A percentile compares a stretch with the other conserved stretches of the same genome.
These are phyloP conservation scores for Botrytis sinoallii DNA, from an alignment of 2,329 filamentous ascomycete species.

Conservation along the genomic window DNA sequence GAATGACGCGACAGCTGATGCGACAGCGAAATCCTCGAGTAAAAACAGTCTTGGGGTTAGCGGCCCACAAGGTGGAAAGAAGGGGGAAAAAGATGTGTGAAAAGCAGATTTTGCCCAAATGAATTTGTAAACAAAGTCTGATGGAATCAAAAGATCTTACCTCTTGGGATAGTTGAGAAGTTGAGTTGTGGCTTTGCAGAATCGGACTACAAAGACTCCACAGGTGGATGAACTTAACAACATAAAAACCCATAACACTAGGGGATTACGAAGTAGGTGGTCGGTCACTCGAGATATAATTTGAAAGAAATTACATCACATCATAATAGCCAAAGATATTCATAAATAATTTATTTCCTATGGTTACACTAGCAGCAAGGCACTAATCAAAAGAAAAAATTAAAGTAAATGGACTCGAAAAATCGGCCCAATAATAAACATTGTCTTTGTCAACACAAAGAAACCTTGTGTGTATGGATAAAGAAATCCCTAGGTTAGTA, in stretches of 20 bases:
- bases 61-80: neutral
- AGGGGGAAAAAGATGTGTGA: neutral
- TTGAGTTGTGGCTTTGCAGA: neutral
- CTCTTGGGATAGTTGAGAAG: neutral
- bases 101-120: neutral
- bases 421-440: neutral
- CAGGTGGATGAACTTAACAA: neutral
- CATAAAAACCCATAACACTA: neutral
- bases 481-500: slow-evolving; percentile 9
- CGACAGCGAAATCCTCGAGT: too few relatives aligned
- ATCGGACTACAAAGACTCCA: neutral
- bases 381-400: slow-evolving; percentile 1
- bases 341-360: slow-evolving; percentile 7
- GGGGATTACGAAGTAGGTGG: too few relatives aligned
- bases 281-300: neutral
- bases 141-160: neutral
- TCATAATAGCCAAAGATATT: neutral
- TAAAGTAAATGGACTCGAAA: neutral
- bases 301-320: neutral
- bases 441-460: neutral
- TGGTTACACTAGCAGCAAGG: slow-evolving; percentile 3
- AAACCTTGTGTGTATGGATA: neutral
- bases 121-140: neutral
- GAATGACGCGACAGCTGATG: too few relatives aligned
- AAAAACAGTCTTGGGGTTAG: neutral